Conservation (phyloP, 352 stramenopile genomes). For the Phytophthora rubi region DNA sequence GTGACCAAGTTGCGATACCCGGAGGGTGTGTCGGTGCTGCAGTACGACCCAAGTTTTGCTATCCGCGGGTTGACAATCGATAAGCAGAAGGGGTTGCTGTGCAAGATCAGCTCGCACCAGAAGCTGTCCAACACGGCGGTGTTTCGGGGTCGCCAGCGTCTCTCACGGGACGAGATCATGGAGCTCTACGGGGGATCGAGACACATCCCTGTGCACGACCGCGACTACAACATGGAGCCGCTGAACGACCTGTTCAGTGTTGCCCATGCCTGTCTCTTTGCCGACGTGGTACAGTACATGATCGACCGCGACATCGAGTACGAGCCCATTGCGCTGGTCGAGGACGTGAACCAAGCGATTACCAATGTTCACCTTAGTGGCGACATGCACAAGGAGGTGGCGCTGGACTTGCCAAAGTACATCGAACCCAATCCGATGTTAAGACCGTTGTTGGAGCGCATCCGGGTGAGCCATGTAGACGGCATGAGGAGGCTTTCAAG, state of each 20-base stretch:
- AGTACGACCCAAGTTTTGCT: conserved; percentile 91
- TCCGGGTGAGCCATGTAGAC: conserved; percentile 43
- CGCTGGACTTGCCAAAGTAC: conserved; percentile 82
- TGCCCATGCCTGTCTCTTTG: conserved; percentile 93
- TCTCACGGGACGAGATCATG: conserved; percentile 85
- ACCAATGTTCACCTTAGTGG: conserved; percentile 91
- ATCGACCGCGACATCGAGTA: conserved; percentile 91
- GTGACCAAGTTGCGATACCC: conserved; percentile 88
- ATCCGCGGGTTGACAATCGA: conserved; percentile 94
- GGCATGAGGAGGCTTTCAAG: background rate
- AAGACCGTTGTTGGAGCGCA: conserved; percentile 79
- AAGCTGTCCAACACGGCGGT: conserved; percentile 87
- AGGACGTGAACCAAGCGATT: conserved; percentile 91
- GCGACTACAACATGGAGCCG: conserved; percentile 89
- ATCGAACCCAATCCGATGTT: conserved; percentile 91
- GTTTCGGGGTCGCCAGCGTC: conserved; percentile 85
- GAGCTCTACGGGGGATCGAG: conserved; percentile 90
- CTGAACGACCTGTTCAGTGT: conserved; percentile 95
- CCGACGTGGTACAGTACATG: conserved; percentile 94
- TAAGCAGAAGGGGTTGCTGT: conserved; percentile 92
- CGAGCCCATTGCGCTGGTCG: conserved; percentile 86
- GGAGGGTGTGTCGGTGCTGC: conserved; percentile 70
- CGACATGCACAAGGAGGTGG: conserved; percentile 92
- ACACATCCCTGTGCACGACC: conserved; percentile 83
- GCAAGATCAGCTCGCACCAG: conserved; percentile 94